Percentiles rank a stretch among this genome's conserved stretches.
phyloP scores from a whole-genome alignment of 768 basidiomycete species.

The Mycena pura region DNA sequence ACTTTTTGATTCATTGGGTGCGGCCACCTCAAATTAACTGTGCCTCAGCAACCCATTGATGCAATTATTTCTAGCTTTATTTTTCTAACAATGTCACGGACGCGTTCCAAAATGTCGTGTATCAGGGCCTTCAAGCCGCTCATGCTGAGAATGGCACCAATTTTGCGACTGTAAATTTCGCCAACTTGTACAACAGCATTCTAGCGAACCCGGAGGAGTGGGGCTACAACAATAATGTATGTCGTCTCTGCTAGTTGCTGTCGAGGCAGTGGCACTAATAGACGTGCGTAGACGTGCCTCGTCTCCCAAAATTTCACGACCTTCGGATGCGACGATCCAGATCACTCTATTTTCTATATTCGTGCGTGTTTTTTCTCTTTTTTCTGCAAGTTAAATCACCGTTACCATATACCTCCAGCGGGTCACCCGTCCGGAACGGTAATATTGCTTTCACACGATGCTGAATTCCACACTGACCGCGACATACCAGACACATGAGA shows the following conservation, averaged over 20 bases:
- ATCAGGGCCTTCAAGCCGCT: conserved; percentile 19
- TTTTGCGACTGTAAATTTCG: conserved; percentile 26
- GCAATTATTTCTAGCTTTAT: conserved; percentile 13
- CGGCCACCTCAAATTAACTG: not conserved
- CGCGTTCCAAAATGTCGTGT: conserved; percentile 23
- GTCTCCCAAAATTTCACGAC: conserved; percentile 26
- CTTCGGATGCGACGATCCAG: conserved; percentile 28
- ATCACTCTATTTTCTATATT: conserved; percentile 27
- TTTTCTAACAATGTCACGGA: conserved; percentile 16
- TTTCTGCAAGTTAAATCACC: not conserved
- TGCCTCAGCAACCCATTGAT: not conserved
- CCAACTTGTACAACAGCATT: conserved; percentile 20
- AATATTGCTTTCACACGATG: not conserved
- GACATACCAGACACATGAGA: conserved; percentile 20
- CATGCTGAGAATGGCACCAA: conserved; percentile 28
- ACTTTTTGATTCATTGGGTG: conserved; percentile 29
- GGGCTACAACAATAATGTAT: conserved; percentile 25
- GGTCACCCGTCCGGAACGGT: conserved; percentile 27
- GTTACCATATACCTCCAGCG: not conserved
- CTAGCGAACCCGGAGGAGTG: conserved; percentile 5
- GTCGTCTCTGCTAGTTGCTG: not conserved
- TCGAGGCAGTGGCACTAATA: not conserved
- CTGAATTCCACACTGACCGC: not conserved
- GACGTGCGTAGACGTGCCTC: conserved; percentile 21
- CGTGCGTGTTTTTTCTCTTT: conserved; percentile 4